A percentile compares a stretch with the other conserved stretches of the same genome.
Evolutionary conservation across 106 monocot species (phyloP).

Genomic region (Dioscorea zingiberensis): DNA sequence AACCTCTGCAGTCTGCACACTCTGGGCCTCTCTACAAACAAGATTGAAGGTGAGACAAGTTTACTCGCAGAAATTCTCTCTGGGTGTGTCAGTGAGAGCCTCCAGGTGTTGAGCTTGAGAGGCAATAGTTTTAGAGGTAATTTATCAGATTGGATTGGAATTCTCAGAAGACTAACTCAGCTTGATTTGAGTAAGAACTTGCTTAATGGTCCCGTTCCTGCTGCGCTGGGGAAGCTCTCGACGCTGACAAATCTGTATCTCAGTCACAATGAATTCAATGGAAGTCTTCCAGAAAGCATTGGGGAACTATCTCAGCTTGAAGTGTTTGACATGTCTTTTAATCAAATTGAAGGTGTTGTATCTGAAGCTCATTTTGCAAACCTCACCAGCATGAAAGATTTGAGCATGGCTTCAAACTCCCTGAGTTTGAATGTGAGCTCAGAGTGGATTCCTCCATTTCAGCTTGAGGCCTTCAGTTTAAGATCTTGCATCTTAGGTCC

Average conservation of each 20-base stretch:
- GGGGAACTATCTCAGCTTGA: conserved; percentile 1
- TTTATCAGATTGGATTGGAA: conserved; percentile 4
- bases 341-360: conserved; percentile 20
- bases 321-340: conserved; percentile 11
- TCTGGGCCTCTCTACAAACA: background rate
- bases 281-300: conserved; percentile 4
- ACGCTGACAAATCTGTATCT: conserved; percentile 13
- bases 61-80: no score
- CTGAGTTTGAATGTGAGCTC: conserved; percentile 2
- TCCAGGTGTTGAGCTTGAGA: no score
- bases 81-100: no score
- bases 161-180: background rate
- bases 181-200: background rate
- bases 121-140: background rate
- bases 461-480: background rate
- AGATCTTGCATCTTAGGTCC: conserved; percentile 29
- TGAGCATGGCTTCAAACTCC: conserved; percentile 16
- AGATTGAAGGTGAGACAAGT: background rate
- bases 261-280: conserved; percentile 13
- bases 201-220: conserved; percentile 12
- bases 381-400: conserved; percentile 6
- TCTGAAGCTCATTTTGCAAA: conserved; percentile 35
- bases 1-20: background rate
- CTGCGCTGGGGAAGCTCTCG: background rate
- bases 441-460: conserved; percentile 40